Evolutionary conservation across 2,329 filamentous ascomycete genomes (phyloP).

Genomic region (Phaeosphaeriaceae sp.): DNA sequence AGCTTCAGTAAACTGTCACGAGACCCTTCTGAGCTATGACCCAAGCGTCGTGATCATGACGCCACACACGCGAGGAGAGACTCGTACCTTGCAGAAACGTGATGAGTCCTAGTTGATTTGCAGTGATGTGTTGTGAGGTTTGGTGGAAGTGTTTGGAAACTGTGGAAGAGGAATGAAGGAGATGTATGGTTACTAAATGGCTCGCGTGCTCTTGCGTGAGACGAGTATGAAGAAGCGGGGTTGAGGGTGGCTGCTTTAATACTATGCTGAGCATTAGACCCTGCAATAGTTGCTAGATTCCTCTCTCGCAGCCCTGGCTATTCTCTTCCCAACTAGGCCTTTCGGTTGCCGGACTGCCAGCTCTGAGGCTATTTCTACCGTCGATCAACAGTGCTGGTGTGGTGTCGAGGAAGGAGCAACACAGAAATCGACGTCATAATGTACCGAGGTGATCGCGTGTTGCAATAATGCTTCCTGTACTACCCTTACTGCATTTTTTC

Average conservation of each 20-base stretch:
- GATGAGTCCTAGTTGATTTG: slow-evolving; percentile 13
- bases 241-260: slow-evolving; percentile 21
- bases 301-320: slow-evolving; percentile 10
- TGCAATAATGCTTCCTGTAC: background rate
- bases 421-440: slow-evolving; percentile 14
- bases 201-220: slow-evolving; percentile 16
- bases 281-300: slow-evolving; percentile 15
- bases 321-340: slow-evolving; percentile 1
- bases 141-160: slow-evolving; percentile 1
- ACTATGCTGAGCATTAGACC: slow-evolving; percentile 5
- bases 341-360: slow-evolving; percentile 4
- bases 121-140: slow-evolving; percentile 4
- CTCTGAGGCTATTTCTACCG: slow-evolving; percentile 3
- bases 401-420: slow-evolving; percentile 2
- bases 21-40: slow-evolving; percentile 37
- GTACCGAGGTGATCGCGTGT: slow-evolving; percentile 18
- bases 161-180: slow-evolving; percentile 10
- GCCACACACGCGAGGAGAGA: slow-evolving; percentile 4
- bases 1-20: slow-evolving; percentile 44
- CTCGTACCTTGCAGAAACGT: slow-evolving; percentile 38
- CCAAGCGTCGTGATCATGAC: slow-evolving; percentile 24
- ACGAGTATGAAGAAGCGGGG: slow-evolving; percentile 20
- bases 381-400: slow-evolving; percentile 15
- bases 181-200: slow-evolving; percentile 23
- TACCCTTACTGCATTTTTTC: background rate